Base-by-base conservation (phyloP, 345 rosid species). In the Gossypium anomalum region DNA sequence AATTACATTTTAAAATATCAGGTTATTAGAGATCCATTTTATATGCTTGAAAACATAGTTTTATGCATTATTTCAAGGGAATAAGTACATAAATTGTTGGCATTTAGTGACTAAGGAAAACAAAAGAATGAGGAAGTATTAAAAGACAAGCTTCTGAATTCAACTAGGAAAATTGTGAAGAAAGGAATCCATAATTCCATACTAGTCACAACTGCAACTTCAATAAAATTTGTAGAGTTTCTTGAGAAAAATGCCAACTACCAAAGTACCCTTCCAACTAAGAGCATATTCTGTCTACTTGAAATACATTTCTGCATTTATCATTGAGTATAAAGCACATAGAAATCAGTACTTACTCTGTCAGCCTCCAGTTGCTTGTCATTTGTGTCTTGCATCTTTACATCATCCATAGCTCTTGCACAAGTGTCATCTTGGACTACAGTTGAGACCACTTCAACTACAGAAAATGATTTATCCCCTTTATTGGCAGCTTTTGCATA, bases 311-410 rank as follows among this genome's bases (percentile, higher is more conserved):
- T 62, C 23, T 61, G 44, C 67, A n/a, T 73, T 38, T 58, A 47
- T 45, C 23, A 51, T 64, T 15, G 14, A 51, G 49, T 20, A 3
- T 9, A 29, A 48, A 29, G 27, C 23, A 61, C 3, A 52, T 23
- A 58, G 51, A 51, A 74, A 47, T 7, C 7, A 47, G 10, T 20
- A 71, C 63, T 34, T 67, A 78, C 78, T 57, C 63, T 67, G 63
- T 60, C 78, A 43, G 25, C 78, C 75, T 76, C 76, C 51, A 69
- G 25, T 56, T 76, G 68, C 25, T 73, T 59, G 25, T 78, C 64
- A 70, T 38, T 65, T 15, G 67, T 56, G 52, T 76, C 77, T 59
- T 2, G 68, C 59, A 56, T 70, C 73, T 67, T 64, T 66, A 63
- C 53, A 67, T 74, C 60, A 48, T 75, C 15, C 19, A 20, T 23